A percentile compares a stretch with the other conserved stretches of the same genome.
These are phyloP conservation scores for Iberis pinnata DNA, from an alignment of 345 rosid genomes.

Conservation along the genomic window DNA sequence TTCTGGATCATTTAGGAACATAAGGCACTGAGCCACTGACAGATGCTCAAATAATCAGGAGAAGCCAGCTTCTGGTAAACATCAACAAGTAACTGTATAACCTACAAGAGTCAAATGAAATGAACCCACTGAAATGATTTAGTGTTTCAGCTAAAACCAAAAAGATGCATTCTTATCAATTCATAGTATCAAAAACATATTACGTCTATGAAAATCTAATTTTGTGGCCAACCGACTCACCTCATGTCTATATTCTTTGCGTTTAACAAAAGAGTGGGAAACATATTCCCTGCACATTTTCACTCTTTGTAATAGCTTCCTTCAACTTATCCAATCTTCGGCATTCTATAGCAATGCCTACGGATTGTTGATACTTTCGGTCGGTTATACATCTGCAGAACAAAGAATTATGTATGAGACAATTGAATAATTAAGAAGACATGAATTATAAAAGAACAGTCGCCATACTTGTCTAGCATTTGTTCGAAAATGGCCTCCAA, in stretches of 20 bases:
- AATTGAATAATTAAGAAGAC: constrained; percentile 14
- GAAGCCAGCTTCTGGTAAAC: constrained; percentile 85
- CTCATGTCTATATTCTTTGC: constrained; percentile 88
- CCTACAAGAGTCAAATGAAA: constrained; percentile 46
- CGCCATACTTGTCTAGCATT: constrained; percentile 88
- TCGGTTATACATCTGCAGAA: constrained; percentile 74
- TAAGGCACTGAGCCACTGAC: constrained; percentile 96
- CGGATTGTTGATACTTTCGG: constrained; percentile 96
- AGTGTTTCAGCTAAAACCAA: not conserved
- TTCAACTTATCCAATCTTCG: constrained; percentile 93
- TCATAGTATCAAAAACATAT: too few species aligned
- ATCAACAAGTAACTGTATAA: constrained; percentile 79
- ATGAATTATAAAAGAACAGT: not conserved
- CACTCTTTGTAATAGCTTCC: constrained; percentile 90
- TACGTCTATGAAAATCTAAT: not conserved
- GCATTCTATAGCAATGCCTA: constrained; percentile 98
- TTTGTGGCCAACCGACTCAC: constrained; percentile 38
- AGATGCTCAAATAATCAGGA: constrained; percentile 89
- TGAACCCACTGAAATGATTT: constrained; percentile 8
- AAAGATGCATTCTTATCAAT: too few species aligned
- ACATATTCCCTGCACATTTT: constrained; percentile 78
- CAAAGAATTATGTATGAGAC: constrained; percentile 17
- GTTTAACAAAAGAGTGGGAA: constrained; percentile 84
- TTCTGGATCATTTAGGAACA: constrained; percentile 94
- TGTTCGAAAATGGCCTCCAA: constrained; percentile 95